These are phyloP conservation scores for Cryphonectria carpinicola DNA, from an alignment of 2,329 filamentous ascomycete species.

Conservation along the genomic window DNA sequence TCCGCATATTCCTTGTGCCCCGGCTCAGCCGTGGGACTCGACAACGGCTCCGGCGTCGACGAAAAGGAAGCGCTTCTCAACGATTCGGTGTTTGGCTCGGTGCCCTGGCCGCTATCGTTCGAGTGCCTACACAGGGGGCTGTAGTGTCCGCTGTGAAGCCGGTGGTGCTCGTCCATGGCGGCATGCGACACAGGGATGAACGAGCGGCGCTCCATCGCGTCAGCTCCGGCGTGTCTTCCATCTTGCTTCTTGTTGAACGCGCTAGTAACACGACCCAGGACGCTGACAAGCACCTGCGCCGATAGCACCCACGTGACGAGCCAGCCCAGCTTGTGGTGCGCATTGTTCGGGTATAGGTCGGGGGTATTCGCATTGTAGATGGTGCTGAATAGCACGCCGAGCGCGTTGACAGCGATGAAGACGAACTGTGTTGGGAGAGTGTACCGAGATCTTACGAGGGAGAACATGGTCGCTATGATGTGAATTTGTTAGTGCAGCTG, in stretches of 20 bases:
- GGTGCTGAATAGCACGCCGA: slow-evolving; percentile 67
- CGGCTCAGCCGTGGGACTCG: slow-evolving; percentile 40
- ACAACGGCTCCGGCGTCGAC: slow-evolving; percentile 55
- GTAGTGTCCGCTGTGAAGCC: slow-evolving; percentile 41
- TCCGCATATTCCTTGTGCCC: slow-evolving; percentile 52
- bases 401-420: slow-evolving; percentile 66
- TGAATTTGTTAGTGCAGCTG: slow-evolving; percentile 26
- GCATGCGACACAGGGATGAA: slow-evolving; percentile 67
- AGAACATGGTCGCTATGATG: slow-evolving; percentile 79
- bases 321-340: slow-evolving; percentile 91
- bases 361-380: slow-evolving; percentile 82
- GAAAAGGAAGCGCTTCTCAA: slow-evolving; percentile 68
- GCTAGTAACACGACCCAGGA: slow-evolving; percentile 65
- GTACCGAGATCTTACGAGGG: slow-evolving; percentile 76
- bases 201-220: slow-evolving; percentile 53
- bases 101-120: slow-evolving; percentile 75
- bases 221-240: slow-evolving; percentile 18
- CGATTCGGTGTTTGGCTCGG: slow-evolving; percentile 70
- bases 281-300: slow-evolving; percentile 70
- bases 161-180: slow-evolving; percentile 57
- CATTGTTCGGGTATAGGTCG: slow-evolving; percentile 83
- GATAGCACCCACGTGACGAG: slow-evolving; percentile 72
- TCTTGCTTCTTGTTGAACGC: slow-evolving; percentile 37
- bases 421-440: slow-evolving; percentile 70
- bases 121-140: slow-evolving; percentile 60